Evolutionary conservation across 208 protist species (phyloP), one percentile per base, ranked within the genome.

Genomic region (Zelonia costaricensis): DNA sequence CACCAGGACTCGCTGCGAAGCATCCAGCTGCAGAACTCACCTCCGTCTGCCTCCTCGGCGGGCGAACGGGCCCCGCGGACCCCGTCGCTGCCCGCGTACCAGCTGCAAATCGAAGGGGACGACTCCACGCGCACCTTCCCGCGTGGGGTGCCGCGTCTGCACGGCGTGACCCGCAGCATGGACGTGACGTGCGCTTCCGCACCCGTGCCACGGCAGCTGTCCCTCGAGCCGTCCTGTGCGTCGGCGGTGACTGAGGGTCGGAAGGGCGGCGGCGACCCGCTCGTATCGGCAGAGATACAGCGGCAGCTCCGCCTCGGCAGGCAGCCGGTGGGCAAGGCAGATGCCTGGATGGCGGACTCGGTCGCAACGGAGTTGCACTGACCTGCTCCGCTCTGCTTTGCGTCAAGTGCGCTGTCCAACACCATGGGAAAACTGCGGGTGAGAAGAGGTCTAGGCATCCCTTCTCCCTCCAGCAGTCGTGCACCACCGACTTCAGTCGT

Each of bases 1-100:
- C 66, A 65, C 15, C 39, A 61, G 51, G 42, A 45, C 5, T 55
- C 12, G 23, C 31, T 72, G 40, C 59, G 33, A 1, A 23, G 3
- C 23, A 48, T 28, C 36, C 15, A 15, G 6, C 23, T 1, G 15
- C 9, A 22, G 12, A 5, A 43, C 7, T 36, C 6, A 6, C 22
- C 22, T 2, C 35, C 4, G 36, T 12, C 42, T 18, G 13, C 20
- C 18, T 44, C 0, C 23, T 1, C 23, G 25, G n/a, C 12, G 3
- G 10, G 2, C 28, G 47, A 10, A 20, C 13, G 33, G 4, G 15
- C 22, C 16, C 18, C 22, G 16, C 28, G 13, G 20, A 28, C 27
- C 22, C 39, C 18, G 18, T 40, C 57, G 33, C n/a, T 56, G 45
- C 15, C 33, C n/a, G n/a, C n/a, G n/a, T n/a, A n/a, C n/a, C n/a